These are phyloP conservation scores for Kodamaea sp. DNA, from an alignment of 1,139 yeast genomes.

Conservation along the genomic window DNA sequence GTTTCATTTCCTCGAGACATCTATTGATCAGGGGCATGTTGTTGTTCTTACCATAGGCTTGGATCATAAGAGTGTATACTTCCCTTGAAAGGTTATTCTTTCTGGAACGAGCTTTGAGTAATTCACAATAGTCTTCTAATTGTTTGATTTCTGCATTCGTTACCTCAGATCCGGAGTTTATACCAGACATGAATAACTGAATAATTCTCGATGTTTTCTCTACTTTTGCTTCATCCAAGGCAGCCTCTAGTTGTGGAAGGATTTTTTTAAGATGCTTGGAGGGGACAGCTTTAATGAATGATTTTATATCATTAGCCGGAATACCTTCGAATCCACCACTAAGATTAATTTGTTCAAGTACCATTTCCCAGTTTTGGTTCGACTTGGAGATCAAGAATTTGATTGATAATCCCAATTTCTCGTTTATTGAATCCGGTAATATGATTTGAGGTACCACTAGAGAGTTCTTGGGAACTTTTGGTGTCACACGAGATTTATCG, in stretches of 20 bases:
- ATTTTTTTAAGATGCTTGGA: constrained; percentile 31
- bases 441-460: constrained; percentile 18
- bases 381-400: constrained; percentile 46
- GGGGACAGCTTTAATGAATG: constrained; percentile 49
- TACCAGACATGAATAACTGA: constrained; percentile 46
- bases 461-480: constrained; percentile 10
- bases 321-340: constrained; percentile 46
- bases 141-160: constrained; percentile 21
- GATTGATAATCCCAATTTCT: constrained; percentile 50
- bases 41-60: constrained; percentile 41
- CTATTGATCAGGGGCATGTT: constrained; percentile 34
- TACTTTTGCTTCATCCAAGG: constrained; percentile 39
- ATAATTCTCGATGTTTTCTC: constrained; percentile 36
- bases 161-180: constrained; percentile 29
- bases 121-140: constrained; percentile 27
- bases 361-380: constrained; percentile 57
- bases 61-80: constrained; percentile 38
- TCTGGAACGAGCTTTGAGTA: constrained; percentile 15
- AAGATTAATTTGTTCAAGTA: constrained; percentile 45
- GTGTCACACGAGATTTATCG: background rate
- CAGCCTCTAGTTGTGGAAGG: constrained; percentile 32
- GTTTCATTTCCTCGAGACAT: constrained; percentile 51
- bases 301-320: constrained; percentile 35
- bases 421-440: constrained; percentile 46
- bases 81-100: constrained; percentile 24